Conservation (phyloP, 805 yeast genomes). For the Wickerhamomyces pijperi region DNA sequence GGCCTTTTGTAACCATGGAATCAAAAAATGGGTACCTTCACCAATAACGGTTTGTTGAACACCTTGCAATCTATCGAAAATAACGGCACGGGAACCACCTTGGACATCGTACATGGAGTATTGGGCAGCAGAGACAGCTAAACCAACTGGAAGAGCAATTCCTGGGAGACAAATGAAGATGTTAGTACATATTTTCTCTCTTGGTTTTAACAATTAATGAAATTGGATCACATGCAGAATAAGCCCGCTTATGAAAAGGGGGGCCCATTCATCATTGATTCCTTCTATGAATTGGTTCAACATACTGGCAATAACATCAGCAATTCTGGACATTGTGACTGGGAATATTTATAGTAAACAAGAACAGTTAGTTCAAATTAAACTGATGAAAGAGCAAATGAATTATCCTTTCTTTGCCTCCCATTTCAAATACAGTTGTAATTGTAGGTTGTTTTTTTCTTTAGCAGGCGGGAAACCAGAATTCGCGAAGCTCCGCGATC, state of each 20-base stretch:
- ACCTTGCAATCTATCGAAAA: conserved; percentile 86
- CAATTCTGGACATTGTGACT: conserved; percentile 27
- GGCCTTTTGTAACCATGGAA: conserved; percentile 95
- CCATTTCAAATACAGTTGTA: too few species aligned
- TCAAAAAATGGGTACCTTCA: conserved; percentile 90
- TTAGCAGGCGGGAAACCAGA: too few species aligned
- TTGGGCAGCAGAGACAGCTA: conserved; percentile 61
- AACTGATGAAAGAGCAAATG: conserved; percentile 1
- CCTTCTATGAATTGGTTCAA: too few species aligned
- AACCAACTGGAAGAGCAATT: conserved; percentile 63
- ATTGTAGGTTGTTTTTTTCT: too few species aligned
- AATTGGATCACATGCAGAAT: conserved; percentile 6
- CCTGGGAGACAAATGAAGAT: neutral
- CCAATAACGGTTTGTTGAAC: conserved; percentile 83
- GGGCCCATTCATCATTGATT: too few species aligned
- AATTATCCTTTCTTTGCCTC: neutral
- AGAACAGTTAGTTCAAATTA: neutral
- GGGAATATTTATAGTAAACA: neutral
- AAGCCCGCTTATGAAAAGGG: too few species aligned
- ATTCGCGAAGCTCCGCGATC: neutral
- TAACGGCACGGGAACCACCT: conserved; percentile 93
- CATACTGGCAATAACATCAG: conserved; percentile 26
- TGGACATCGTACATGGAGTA: conserved; percentile 87
- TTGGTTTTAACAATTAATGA: too few species aligned
- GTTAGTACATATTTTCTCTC: conserved; percentile 5